phyloP scores from a whole-genome alignment of 192 early-diverging fungal species.

The Radiomyces spectabilis region DNA sequence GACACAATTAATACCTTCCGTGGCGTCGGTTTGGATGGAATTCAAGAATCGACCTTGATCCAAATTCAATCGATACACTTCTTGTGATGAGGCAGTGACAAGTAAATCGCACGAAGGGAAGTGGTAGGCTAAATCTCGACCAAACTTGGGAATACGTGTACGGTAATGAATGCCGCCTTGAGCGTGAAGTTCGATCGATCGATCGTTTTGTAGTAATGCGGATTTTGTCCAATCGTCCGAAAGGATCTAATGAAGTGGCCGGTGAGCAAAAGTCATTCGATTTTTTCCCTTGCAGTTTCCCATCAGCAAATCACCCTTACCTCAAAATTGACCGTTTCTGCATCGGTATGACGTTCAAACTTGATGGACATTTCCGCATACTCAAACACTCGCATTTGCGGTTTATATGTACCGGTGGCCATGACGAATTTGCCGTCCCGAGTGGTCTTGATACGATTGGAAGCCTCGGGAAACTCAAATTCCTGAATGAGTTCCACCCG shows the following conservation, averaged over 20 bases:
- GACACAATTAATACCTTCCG: slow-evolving; percentile 58
- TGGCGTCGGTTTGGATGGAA: slow-evolving; percentile 63
- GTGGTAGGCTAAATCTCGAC: slow-evolving; percentile 86
- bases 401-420: slow-evolving; percentile 97
- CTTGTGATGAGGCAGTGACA: slow-evolving; percentile 66
- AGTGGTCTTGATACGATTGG: slow-evolving; percentile 74
- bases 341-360: slow-evolving; percentile 93
- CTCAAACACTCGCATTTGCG: slow-evolving; percentile 93
- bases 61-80: slow-evolving; percentile 88
- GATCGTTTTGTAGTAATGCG: slow-evolving; percentile 85
- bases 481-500: slow-evolving; percentile 96
- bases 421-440: slow-evolving; percentile 81
- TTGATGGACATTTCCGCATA: slow-evolving; percentile 93
- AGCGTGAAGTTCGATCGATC: slow-evolving; percentile 88
- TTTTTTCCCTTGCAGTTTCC: not conserved
- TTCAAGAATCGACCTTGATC: slow-evolving; percentile 90
- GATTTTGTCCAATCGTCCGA: slow-evolving; percentile 98
- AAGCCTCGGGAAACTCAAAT: slow-evolving; percentile 96
- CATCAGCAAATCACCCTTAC: slow-evolving; percentile 6
- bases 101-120: slow-evolving; percentile 88
- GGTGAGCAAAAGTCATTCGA: not conserved
- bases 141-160: slow-evolving; percentile 92
- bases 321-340: slow-evolving; percentile 83
- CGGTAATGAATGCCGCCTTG: slow-evolving; percentile 94
- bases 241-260: slow-evolving; percentile 44